phyloP scores from a whole-genome alignment of 2,329 filamentous ascomycete species.

The Microsporum audouinii region DNA sequence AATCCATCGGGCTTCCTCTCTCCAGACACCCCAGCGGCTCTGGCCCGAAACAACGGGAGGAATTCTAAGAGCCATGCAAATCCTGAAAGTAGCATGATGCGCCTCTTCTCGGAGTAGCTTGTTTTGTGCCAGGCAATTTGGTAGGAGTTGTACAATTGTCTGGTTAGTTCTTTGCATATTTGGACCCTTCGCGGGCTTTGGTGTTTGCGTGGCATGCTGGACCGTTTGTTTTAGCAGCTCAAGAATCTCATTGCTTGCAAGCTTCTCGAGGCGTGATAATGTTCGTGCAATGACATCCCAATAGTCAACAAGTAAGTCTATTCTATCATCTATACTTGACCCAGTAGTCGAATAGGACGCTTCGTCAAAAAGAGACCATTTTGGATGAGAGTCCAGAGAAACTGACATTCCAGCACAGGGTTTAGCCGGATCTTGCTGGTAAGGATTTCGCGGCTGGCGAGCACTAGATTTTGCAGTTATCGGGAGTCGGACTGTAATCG shows the following conservation, averaged over 20 bases:
- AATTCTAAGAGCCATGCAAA: slow-evolving; percentile 45
- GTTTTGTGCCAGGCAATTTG: slow-evolving; percentile 37
- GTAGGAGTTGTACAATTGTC: slow-evolving; percentile 39
- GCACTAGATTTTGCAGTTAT: slow-evolving; percentile 25
- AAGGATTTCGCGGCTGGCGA: slow-evolving; percentile 27
- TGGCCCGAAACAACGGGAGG: slow-evolving; percentile 48
- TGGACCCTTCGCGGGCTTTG: slow-evolving; percentile 35
- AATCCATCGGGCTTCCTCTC: slow-evolving; percentile 49
- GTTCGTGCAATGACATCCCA: slow-evolving; percentile 50
- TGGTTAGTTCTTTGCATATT: slow-evolving; percentile 40
- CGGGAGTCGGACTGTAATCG: slow-evolving; percentile 46
- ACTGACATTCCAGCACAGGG: slow-evolving; percentile 25
- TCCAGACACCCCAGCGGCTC: slow-evolving; percentile 49
- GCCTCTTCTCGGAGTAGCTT: slow-evolving; percentile 39
- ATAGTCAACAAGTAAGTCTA: slow-evolving; percentile 46
- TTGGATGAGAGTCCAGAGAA: slow-evolving; percentile 33
- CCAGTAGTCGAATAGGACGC: slow-evolving; percentile 35
- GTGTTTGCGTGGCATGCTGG: slow-evolving; percentile 27
- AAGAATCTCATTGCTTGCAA: slow-evolving; percentile 43
- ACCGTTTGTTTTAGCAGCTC: slow-evolving; percentile 40
- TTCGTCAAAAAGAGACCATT: slow-evolving; percentile 30
- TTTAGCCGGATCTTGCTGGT: slow-evolving; percentile 20
- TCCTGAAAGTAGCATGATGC: slow-evolving; percentile 38
- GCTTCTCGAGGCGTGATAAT: slow-evolving; percentile 42
- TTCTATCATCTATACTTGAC: slow-evolving; percentile 42